Evolutionary conservation across 768 basidiomycete species (phyloP), one percentile per base, ranked within the genome.

Genomic region (Lentinus tigrinus): DNA sequence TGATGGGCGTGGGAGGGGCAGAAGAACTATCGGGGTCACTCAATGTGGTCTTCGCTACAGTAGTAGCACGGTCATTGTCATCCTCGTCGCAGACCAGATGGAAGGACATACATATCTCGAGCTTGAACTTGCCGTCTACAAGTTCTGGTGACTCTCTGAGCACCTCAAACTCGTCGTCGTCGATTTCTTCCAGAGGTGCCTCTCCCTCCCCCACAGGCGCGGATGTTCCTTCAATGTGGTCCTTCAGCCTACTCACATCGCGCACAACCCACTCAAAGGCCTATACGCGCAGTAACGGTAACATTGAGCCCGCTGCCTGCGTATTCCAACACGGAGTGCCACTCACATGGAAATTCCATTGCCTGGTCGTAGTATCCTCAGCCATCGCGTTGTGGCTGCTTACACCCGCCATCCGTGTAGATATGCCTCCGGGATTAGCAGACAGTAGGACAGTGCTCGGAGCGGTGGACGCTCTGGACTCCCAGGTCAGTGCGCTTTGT

Each of bases 201-300:
- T 51, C 52, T 19, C 26, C 34, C 16, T 63, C 64, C 4, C 27
- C 10, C 6, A 46, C 13, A 10, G 44, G 48, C 50, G 52, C 16
- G 2, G 50, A 16, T 2, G 51, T 19, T 10, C 64, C 65, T 10
- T 89, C 87, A 3, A 90, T 76, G 59, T 79, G 81, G 53, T 85
- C 78, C 38, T 78, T 75, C 40, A 91, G 72, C 56, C 79, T 82
- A 50, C 76, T 73, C 6, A 87, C 78, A 63, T 85, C 79, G 27
- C 78, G 77, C 23, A 91, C 78, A 9, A 77, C 74, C 88, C 88
- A 90, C 69, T 92, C 88, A 64, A 90, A 87, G 0, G 86, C 86
- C 88, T 89, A 53, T 11, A 3, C 11, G 26, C 38, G 19, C 38
- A 2, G 7, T 21, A 16, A 10, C 14, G 19, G 2, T 34, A 1